Evolutionary conservation across 345 rosid genomes (phyloP), one percentile per base, ranked within the genome.

Genomic region (Zanthoxylum bungeanum): DNA sequence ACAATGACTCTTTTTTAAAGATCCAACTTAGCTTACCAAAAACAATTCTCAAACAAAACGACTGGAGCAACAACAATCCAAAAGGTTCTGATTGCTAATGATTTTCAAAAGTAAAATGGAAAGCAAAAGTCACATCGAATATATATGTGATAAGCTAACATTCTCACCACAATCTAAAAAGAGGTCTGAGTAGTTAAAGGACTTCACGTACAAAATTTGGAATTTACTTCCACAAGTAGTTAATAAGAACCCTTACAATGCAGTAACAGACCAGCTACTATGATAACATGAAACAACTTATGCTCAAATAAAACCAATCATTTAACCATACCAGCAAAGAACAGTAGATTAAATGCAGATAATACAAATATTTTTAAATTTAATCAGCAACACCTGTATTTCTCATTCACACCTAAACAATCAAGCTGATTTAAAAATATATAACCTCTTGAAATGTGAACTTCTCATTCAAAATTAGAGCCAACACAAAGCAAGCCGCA

Each of bases 401-500:
- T 36, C 71, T 19, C 56, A 44, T 44, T 2, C 12, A 14, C 2
- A 21, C 28, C 9, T 0, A 11, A 17, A 33, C 2, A 12, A 49
- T 56, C 10, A 3, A 24, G 42, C 8, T 31, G 50, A 56, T 11
- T 55, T 34, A 67, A 66, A 44, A n/a, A 36, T 33, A 36, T n/a
- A 9, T 49, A 68, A 94, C 98, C 98, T 92, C 98, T 73, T 69
- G 85, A 56, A 89, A 66, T 14, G 97, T 87, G 85, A 92, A 94
- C 75, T 71, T 92, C 78, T 94, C 97, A 66, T 94, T 72, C 37
- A 90, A 71, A 50, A 90, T 1, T 52, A 94, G 86, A 1, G 91
- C 93, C 86, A 92, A 27, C 1, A 74, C 78, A 5, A 92, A 84
- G 77, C 95, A 51, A 0, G 80, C 97, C 39, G 74, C 77, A 36